Base-by-base conservation (phyloP, 495 filamentous ascomycete genomes). In the Penicillium crystallinum region DNA sequence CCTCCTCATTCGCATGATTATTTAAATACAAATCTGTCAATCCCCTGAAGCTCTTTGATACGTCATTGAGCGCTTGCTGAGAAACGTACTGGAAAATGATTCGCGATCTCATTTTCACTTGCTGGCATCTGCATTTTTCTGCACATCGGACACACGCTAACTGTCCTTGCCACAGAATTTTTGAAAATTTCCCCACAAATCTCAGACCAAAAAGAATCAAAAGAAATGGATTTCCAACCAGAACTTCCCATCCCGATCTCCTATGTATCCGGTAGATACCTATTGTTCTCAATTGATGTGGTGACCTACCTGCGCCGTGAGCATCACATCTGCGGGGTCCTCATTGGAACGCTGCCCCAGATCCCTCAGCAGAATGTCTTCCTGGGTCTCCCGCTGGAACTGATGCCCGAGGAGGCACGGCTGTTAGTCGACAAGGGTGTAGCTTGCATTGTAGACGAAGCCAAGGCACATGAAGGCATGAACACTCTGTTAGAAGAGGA, bases 361-460 rank as follows among this genome's bases (percentile, higher is more conserved):
- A 81, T 86, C 36, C 90, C 92, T 6, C 89, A 92, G 58, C 93
- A 98, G 68, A 98, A 97, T 75, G 78, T 96, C 44, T 97, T 97
- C 65, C 78, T 91, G 51, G 89, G 93, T 17, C 68, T 97, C 31
- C 93, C 93, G 1, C 61, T 97, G 33, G 85, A 96, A 72, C 73
- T 98, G 35, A 89, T 92, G 79, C 84, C 88, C 0, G 93, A 97
- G 66, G 93, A 98, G 72, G 91, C 85, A 3, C 79, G 82, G 49
- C 64, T 96, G 49, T 79, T 98, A 29, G 84, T 95, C 52, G 89
- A 96, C 57, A 86, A 84, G 59, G 83, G 80, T 58, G 79, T 83
- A 58, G 91, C 80, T 50, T 90, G 86, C 69, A 79, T 95, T 53
- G 84, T 87, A 59, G 85, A 96, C 65, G 90, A 95, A 67, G 72